A percentile compares a stretch with the other conserved stretches of the same genome.
These are phyloP conservation scores for Podospora pseudopauciseta DNA, from an alignment of 495 filamentous ascomycete genomes.

Conservation along the genomic window DNA sequence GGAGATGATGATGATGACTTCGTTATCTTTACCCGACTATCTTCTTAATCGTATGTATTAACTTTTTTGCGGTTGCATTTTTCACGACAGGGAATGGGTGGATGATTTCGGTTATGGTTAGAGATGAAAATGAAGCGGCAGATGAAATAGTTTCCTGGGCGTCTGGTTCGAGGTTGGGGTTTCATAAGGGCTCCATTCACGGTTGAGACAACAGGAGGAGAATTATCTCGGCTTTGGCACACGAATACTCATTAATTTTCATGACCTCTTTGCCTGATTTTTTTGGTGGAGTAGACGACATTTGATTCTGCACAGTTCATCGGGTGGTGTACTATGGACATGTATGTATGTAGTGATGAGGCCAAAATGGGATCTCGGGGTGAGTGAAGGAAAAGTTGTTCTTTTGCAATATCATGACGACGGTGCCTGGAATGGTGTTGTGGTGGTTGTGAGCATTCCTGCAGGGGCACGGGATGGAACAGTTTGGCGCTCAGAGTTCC, in stretches of 20 bases:
- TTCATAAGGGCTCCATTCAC: constrained; percentile 30
- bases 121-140: constrained; percentile 32
- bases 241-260: constrained; percentile 34
- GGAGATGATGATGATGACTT: constrained; percentile 17
- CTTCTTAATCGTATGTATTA: constrained; percentile 35
- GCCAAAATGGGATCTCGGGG: constrained; percentile 5
- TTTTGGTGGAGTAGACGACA: constrained; percentile 17
- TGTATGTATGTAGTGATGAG: constrained; percentile 37
- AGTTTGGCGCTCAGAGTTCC: not conserved
- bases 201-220: constrained; percentile 17
- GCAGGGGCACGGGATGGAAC: not conserved
- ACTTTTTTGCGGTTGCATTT: constrained; percentile 32
- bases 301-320: constrained; percentile 32
- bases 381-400: constrained; percentile 39
- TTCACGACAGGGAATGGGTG: constrained; percentile 35
- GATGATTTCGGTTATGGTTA: constrained; percentile 33
- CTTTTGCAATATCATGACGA: constrained; percentile 9
- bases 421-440: not conserved
- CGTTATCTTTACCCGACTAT: constrained; percentile 30
- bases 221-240: constrained; percentile 31
- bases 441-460: not conserved
- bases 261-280: constrained; percentile 22
- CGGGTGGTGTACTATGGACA: constrained; percentile 32
- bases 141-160: constrained; percentile 31
- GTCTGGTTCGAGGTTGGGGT: constrained; percentile 25